Conservation (phyloP, 139 green algal genomes). For the Microglena sp. region DNA sequence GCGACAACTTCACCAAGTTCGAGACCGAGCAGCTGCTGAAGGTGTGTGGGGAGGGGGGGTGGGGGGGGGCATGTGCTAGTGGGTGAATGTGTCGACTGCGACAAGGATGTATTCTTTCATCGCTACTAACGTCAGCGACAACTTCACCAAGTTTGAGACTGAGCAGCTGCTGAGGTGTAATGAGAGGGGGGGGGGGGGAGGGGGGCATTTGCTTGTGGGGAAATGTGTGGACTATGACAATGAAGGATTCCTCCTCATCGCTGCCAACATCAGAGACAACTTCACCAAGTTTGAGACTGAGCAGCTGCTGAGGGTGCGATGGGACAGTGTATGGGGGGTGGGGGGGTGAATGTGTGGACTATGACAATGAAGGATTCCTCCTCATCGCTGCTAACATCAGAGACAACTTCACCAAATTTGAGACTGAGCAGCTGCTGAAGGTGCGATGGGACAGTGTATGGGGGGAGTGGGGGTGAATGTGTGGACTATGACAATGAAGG, state of each 20-base stretch:
- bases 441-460: no score
- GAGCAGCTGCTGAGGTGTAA: constrained; percentile 34
- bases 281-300: constrained; percentile 43
- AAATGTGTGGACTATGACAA: constrained; percentile 42
- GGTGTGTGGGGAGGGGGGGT: no score
- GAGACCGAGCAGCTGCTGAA: constrained; percentile 36
- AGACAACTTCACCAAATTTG: constrained; percentile 38
- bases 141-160: constrained; percentile 44
- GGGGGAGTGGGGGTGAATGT: no score
- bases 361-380: constrained; percentile 32
- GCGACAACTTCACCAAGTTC: constrained; percentile 37
- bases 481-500: constrained; percentile 37
- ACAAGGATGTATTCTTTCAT: constrained; percentile 33
- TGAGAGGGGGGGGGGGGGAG: no score
- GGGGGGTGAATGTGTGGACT: no score
- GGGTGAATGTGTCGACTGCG: no score
- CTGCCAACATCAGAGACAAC: constrained; percentile 24
- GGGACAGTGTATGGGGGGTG: no score
- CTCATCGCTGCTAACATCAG: constrained; percentile 21
- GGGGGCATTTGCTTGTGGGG: no score
- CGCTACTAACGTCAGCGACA: constrained; percentile 18
- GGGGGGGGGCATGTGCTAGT: no score
- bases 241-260: constrained; percentile 21
- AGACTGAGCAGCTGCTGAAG: constrained; percentile 35
- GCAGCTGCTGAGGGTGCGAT: constrained; percentile 33